Evolutionary conservation across 768 basidiomycete species (phyloP).

Genomic region (Multifurca ochricompacta): DNA sequence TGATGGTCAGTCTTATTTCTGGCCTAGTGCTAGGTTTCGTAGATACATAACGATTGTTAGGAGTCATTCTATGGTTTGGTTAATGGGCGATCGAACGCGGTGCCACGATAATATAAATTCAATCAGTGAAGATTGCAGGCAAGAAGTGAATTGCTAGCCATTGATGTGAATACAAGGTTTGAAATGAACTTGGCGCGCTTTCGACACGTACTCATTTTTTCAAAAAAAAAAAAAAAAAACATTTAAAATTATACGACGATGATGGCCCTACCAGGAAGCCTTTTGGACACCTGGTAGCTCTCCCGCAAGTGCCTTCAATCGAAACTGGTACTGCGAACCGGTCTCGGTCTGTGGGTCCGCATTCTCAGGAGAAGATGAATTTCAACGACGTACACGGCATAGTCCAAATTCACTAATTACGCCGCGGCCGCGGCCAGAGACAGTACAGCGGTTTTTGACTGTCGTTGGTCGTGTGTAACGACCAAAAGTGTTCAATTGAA

Average conservation of each 20-base stretch:
- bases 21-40: background rate
- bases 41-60: background rate
- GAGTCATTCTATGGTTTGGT: background rate
- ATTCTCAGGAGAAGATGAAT: background rate
- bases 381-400: constrained; percentile 49
- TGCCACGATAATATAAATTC: too few relatives aligned
- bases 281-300: constrained; percentile 85
- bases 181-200: too few relatives aligned
- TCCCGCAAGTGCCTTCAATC: constrained; percentile 71
- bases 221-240: background rate
- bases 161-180: too few relatives aligned
- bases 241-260: background rate
- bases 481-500: constrained; percentile 85
- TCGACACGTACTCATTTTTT: too few relatives aligned
- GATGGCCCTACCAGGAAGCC: constrained; percentile 69
- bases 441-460: constrained; percentile 83
- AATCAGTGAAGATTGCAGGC: too few relatives aligned
- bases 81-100: too few relatives aligned
- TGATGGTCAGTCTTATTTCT: too few relatives aligned
- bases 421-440: constrained; percentile 81
- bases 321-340: constrained; percentile 71
- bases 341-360: background rate
- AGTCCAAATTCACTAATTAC: constrained; percentile 85
- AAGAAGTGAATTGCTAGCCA: too few relatives aligned
- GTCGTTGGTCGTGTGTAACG: constrained; percentile 77